A percentile compares a stretch with the other conserved stretches of the same genome.
Conservation (phyloP, 75 land plant genomes). For the Sequoia sempervirens region DNA sequence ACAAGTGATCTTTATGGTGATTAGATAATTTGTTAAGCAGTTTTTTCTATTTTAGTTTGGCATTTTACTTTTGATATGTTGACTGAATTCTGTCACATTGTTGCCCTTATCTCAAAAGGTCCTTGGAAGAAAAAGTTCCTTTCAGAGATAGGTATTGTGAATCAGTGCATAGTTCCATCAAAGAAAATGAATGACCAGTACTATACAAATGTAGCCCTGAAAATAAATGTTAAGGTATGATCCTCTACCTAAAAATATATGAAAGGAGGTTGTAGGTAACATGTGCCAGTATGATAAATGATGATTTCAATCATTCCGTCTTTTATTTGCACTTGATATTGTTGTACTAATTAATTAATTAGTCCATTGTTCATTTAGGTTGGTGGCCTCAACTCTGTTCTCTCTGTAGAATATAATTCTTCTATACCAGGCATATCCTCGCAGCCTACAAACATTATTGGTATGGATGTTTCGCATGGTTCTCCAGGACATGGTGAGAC, state of each 20-base stretch:
- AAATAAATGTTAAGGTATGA: constrained; percentile 89
- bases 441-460: constrained; percentile 76
- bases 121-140: constrained; percentile 78
- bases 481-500: constrained; percentile 81
- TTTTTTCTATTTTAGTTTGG: background rate
- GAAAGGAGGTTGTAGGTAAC: too few relatives aligned
- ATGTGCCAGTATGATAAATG: background rate
- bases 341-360: background rate
- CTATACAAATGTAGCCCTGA: constrained; percentile 75
- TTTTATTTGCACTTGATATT: background rate
- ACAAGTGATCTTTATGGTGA: constrained; percentile 75
- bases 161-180: constrained; percentile 78
- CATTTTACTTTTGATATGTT: background rate
- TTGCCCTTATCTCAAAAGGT: constrained; percentile 27
- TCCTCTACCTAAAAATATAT: background rate
- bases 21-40: background rate
- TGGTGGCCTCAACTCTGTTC: constrained; percentile 82
- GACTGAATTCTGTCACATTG: background rate
- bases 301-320: background rate
- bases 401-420: constrained; percentile 30
- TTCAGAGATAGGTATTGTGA: constrained; percentile 62
- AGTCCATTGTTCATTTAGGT: constrained; percentile 34
- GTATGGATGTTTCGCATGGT: constrained; percentile 99
- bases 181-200: constrained; percentile 73
- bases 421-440: constrained; percentile 51